These are phyloP conservation scores for Myriosclerotinia duriaeana DNA, from an alignment of 2,329 filamentous ascomycete species.

Conservation along the genomic window DNA sequence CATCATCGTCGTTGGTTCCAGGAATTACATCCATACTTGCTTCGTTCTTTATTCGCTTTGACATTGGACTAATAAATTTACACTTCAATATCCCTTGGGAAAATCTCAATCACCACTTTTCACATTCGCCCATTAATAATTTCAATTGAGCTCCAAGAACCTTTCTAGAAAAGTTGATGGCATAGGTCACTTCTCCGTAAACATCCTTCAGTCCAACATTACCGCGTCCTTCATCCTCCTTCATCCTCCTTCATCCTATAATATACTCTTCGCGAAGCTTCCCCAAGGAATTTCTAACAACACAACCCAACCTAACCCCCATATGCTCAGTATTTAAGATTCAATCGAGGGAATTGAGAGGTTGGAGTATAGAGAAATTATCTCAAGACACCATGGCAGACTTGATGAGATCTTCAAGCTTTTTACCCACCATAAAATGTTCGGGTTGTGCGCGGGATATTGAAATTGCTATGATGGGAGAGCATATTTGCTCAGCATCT, in stretches of 20 bases:
- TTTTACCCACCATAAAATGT: conserved; percentile 84
- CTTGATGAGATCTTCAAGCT: conserved; percentile 53
- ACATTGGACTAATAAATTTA: neutral
- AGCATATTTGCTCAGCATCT: conserved; percentile 67
- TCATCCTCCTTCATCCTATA: too few species aligned
- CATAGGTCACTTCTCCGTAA: neutral
- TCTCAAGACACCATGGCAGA: conserved; percentile 38
- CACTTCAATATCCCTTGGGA: neutral
- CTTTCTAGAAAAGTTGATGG: conserved; percentile 1
- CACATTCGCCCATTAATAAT: neutral
- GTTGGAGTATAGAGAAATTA: neutral
- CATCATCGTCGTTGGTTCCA: neutral
- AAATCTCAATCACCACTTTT: neutral
- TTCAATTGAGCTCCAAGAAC: conserved; percentile 1
- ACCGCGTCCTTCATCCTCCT: neutral
- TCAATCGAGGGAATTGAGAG: conserved; percentile 12
- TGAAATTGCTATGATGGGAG: conserved; percentile 81
- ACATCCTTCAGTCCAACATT: neutral
- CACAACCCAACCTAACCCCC: neutral
- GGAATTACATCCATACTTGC: neutral
- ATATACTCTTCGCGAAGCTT: neutral
- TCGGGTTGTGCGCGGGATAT: conserved; percentile 76
- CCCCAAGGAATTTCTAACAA: conserved; percentile 7
- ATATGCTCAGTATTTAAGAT: conserved; percentile 11
- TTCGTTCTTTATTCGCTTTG: conserved; percentile 4